Percentiles rank a stretch among this genome's conserved stretches.
Conservation (phyloP, 2,329 filamentous ascomycete species). For the Cladosporium sphaerospermum region DNA sequence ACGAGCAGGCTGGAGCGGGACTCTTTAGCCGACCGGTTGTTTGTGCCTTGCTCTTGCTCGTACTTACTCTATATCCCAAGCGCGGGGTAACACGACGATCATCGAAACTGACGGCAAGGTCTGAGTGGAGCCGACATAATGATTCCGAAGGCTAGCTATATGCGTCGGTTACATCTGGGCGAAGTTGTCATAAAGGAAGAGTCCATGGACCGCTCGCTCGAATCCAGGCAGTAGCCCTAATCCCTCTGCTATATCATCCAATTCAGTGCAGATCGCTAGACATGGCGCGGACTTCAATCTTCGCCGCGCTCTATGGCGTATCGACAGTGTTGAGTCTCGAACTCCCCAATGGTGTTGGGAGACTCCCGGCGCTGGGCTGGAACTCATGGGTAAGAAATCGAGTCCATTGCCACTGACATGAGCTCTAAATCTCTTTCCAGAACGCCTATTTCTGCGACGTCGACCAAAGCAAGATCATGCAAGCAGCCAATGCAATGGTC, state of each 20-base stretch:
- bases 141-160: neutral
- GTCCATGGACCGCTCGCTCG: no score
- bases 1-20: no score
- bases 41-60: neutral
- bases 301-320: neutral
- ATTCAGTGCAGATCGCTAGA: neutral
- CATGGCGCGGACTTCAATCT: neutral
- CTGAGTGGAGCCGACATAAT: neutral
- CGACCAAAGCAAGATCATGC: conserved; percentile 44
- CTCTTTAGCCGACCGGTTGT: neutral
- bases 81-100: neutral
- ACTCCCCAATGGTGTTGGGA: conserved; percentile 15
- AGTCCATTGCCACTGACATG: conserved; percentile 28
- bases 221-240: no score
- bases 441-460: conserved; percentile 50
- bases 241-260: no score
- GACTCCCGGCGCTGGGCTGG: conserved; percentile 37
- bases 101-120: neutral
- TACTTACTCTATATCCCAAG: neutral
- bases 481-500: conserved; percentile 43
- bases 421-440: conserved; percentile 38
- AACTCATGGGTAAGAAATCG: conserved; percentile 8
- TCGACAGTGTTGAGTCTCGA: neutral
- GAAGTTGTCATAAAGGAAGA: no score
- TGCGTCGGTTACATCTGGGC: no score